phyloP scores from a whole-genome alignment of 2,329 filamentous ascomycete species.

The Coleophoma eucalyptorum region DNA sequence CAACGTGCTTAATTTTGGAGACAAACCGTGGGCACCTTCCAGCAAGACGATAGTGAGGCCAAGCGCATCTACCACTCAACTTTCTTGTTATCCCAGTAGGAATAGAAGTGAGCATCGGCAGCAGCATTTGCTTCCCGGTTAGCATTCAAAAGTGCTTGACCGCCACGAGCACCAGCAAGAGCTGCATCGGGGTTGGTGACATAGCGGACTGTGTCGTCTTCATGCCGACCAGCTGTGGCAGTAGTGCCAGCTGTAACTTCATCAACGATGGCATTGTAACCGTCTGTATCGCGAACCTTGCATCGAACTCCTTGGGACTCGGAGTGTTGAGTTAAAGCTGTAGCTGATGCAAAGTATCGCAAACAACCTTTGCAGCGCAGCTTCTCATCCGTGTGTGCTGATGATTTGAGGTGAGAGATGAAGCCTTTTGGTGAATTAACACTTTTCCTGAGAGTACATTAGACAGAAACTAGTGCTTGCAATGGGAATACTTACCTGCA shows the following conservation, averaged over 20 bases:
- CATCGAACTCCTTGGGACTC: conserved; percentile 41
- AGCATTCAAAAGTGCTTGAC: background rate
- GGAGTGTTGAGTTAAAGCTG: conserved; percentile 43
- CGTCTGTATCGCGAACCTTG: conserved; percentile 35
- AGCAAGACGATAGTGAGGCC: background rate
- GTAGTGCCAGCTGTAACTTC: conserved; percentile 34
- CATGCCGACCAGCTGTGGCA: conserved; percentile 20
- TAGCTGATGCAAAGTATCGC: conserved; percentile 34
- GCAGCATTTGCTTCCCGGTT: background rate
- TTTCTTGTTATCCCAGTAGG: background rate
- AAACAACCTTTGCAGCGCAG: conserved; percentile 42
- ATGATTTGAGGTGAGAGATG: conserved; percentile 38
- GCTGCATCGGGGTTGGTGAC: conserved; percentile 16
- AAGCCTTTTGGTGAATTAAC: conserved; percentile 5
- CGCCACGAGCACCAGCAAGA: background rate
- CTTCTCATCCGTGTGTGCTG: conserved; percentile 32
- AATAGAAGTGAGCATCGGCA: background rate
- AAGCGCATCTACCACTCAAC: background rate
- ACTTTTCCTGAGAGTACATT: conserved; percentile 3
- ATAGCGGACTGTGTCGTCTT: conserved; percentile 32
- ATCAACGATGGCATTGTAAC: conserved; percentile 33
- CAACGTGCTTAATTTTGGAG: too few species aligned
- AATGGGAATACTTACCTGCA: conserved; percentile 19
- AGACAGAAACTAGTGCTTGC: background rate
- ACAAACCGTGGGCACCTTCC: too few species aligned